Base-by-base conservation (phyloP, 2,329 filamentous ascomycete species). In the Helicocarpus griseus region DNA sequence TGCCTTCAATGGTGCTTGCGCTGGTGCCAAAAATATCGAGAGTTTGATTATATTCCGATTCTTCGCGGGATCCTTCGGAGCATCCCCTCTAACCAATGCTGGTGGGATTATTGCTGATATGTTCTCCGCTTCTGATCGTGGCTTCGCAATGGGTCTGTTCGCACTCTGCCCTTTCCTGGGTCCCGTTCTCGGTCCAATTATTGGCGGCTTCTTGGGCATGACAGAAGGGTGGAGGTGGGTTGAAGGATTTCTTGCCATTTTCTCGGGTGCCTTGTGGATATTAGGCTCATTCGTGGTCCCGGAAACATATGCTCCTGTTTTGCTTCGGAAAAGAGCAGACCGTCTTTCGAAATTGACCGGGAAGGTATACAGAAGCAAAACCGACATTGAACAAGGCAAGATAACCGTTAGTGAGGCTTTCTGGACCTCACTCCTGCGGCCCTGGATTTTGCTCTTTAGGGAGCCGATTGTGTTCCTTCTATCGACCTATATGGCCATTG, bases 401-500 rank as follows among this genome's bases (percentile, higher is more conserved):
- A 62, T 70, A 24, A 69, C 69, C 3, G 58, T 79, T n/a, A 62
- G 61, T 6, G 63, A 74, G 50, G 75, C 78, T 36, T 77, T 85
- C 63, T 73, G 73, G 50, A 73, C 76, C 2, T 76, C 79, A 3
- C 70, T 86, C n/a, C 72, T 76, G 47, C 75, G 85, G 2, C 85
- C 85, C 1, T 85, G 83, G 81, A 71, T 83, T 43, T 74, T 88
- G 49, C 75, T 88, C 6, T 83, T 87, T 71, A 70, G 71, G 51
- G 85, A 88, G 61, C 85, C 85, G 2, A 87, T 86, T 56, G 80
- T 86, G 22, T 63, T 85, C 9, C 69, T 86, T 8, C 72, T 81
- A 2, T 79, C 77, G 35, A 71, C 87, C 24, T 87, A 86, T 69
- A 78, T 84, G 72, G 81, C 82, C 52, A 82, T 77, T 58, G 49